phyloP scores from a whole-genome alignment of 139 green algal genomes.

The Picochlorum costavermella region DNA sequence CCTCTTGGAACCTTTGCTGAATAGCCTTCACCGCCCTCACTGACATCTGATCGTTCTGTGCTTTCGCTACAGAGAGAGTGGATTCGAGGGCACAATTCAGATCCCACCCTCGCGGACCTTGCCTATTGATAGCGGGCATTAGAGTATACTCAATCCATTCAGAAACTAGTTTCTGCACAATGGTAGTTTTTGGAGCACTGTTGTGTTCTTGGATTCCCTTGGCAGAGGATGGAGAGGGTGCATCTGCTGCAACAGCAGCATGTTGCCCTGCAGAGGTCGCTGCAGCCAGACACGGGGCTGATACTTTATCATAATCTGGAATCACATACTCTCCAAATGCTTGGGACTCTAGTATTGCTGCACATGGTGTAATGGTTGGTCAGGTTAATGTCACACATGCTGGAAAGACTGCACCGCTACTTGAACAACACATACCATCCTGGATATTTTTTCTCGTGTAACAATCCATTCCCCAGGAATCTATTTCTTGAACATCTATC shows the following conservation, averaged over 20 bases:
- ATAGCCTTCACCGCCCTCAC: slow-evolving; percentile 32
- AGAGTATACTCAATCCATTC: slow-evolving; percentile 61
- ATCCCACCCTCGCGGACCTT: slow-evolving; percentile 54
- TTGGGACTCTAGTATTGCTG: slow-evolving; percentile 30
- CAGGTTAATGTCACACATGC: slow-evolving; percentile 1
- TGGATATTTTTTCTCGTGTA: slow-evolving; percentile 72
- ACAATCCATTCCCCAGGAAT: slow-evolving; percentile 80
- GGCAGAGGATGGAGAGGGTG: background rate
- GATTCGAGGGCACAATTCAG: slow-evolving; percentile 27
- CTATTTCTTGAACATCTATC: slow-evolving; percentile 54
- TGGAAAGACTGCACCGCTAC: background rate
- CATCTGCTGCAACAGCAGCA: slow-evolving; percentile 11
- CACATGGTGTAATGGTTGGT: background rate
- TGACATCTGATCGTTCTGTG: slow-evolving; percentile 14
- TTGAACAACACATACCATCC: slow-evolving; percentile 34
- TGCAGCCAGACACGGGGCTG: background rate
- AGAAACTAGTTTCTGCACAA: slow-evolving; percentile 7
- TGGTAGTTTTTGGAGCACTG: background rate
- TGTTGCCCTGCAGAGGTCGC: slow-evolving; percentile 9
- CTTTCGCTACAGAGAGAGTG: slow-evolving; percentile 14
- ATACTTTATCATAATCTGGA: slow-evolving; percentile 14
- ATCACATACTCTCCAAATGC: slow-evolving; percentile 32
- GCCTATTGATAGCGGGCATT: slow-evolving; percentile 47
- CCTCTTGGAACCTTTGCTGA: slow-evolving; percentile 33
- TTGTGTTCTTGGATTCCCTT: background rate